Percentiles rank a stretch among this genome's conserved stretches.
phyloP scores from a whole-genome alignment of 2,329 filamentous ascomycete species.

The Xylaria sp. region DNA sequence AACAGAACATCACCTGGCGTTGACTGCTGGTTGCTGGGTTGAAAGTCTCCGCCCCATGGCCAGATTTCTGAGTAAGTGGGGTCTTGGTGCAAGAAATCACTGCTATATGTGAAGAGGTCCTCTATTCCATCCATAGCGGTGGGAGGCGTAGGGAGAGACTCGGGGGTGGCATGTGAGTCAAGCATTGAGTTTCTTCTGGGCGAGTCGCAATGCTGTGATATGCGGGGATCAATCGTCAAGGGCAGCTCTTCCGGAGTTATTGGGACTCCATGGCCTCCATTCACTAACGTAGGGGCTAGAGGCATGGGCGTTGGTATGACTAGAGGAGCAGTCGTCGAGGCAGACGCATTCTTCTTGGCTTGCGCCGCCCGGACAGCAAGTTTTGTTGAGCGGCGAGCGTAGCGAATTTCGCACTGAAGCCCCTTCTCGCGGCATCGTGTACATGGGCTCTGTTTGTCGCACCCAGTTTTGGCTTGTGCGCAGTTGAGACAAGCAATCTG shows the following conservation, averaged over 20 bases:
- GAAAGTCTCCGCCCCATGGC: neutral
- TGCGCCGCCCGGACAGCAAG: slow-evolving; percentile 58
- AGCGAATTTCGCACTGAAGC: slow-evolving; percentile 60
- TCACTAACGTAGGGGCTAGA: slow-evolving; percentile 53
- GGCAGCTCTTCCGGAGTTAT: slow-evolving; percentile 46
- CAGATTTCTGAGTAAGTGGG: slow-evolving; percentile 45
- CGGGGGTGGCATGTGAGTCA: slow-evolving; percentile 51
- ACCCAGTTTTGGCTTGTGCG: slow-evolving; percentile 62
- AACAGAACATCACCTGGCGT: slow-evolving; percentile 39
- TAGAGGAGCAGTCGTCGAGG: slow-evolving; percentile 11
- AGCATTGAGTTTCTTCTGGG: slow-evolving; percentile 49
- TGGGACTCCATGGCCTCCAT: slow-evolving; percentile 50
- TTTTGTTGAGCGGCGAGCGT: slow-evolving; percentile 63
- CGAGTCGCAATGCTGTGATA: slow-evolving; percentile 46
- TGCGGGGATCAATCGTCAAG: slow-evolving; percentile 49
- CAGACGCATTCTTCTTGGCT: slow-evolving; percentile 49
- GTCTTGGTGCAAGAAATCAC: neutral
- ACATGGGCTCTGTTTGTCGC: slow-evolving; percentile 61
- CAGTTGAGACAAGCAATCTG: slow-evolving; percentile 63
- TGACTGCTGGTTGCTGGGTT: neutral
- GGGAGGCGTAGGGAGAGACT: slow-evolving; percentile 54
- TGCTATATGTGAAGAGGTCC: neutral
- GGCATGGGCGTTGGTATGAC: slow-evolving; percentile 36
- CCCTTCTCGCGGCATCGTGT: slow-evolving; percentile 62
- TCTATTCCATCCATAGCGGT: slow-evolving; percentile 46